Evolutionary conservation across 78 protist genomes (phyloP).

Genomic region (Acrasis kona): DNA sequence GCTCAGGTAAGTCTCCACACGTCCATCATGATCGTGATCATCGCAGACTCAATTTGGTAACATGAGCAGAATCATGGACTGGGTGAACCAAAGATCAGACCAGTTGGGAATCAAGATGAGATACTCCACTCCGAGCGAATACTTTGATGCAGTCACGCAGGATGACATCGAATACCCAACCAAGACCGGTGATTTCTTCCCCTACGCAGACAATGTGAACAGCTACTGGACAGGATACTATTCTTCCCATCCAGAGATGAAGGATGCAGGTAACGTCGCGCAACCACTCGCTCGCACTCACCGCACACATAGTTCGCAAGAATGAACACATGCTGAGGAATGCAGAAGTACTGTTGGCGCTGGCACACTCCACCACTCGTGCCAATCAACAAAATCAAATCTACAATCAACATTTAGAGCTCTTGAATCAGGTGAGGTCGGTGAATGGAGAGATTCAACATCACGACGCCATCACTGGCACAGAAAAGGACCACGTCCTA

Average conservation of each 20-base stretch:
- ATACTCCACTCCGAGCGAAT: not conserved
- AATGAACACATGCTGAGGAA: not conserved
- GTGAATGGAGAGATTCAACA: constrained; percentile 3
- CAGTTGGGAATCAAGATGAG: not conserved
- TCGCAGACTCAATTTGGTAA: constrained; percentile 6
- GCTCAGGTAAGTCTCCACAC: too few species aligned
- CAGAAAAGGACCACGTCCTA: not conserved
- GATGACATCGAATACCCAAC: not conserved
- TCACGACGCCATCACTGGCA: constrained; percentile 16
- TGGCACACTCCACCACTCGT: not conserved
- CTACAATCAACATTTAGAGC: too few species aligned
- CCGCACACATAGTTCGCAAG: not conserved
- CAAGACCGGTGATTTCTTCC: not conserved
- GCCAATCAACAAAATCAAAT: too few species aligned
- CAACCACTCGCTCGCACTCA: too few species aligned
- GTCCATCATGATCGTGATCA: too few species aligned
- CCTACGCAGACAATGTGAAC: not conserved
- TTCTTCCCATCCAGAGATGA: constrained; percentile 4
- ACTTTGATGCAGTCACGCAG: not conserved
- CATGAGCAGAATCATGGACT: not conserved
- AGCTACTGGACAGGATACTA: constrained; percentile 10
- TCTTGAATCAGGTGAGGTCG: too few species aligned
- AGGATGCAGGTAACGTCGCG: too few species aligned
- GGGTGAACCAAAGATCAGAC: not conserved
- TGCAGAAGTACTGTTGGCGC: not conserved